These are phyloP conservation scores for Linum trigynum DNA, from an alignment of 345 rosid species.

Conservation along the genomic window DNA sequence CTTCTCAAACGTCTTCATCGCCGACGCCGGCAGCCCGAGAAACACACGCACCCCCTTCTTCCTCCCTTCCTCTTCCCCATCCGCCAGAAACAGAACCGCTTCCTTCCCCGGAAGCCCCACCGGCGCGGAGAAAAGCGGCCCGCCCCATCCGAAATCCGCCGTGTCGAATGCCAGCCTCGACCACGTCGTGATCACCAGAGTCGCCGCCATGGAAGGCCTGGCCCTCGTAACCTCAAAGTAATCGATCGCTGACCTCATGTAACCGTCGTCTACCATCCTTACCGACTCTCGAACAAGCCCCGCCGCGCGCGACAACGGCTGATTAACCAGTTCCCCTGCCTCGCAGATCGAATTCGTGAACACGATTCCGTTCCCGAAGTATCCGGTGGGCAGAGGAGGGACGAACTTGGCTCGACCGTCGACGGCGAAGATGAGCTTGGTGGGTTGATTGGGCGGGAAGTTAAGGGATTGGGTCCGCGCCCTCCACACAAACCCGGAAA, in stretches of 20 bases:
- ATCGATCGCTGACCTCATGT: conserved; percentile 94
- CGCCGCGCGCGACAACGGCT: conserved; percentile 49
- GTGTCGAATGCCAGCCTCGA: conserved; percentile 68
- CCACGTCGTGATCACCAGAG: conserved; percentile 85
- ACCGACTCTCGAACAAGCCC: conserved; percentile 63
- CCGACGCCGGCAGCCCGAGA: conserved; percentile 69
- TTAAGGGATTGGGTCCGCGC: conserved; percentile 67
- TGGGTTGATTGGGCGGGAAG: conserved; percentile 48
- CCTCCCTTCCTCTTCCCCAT: conserved; percentile 38
- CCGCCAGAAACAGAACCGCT: conserved; percentile 70
- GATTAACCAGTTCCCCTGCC: conserved; percentile 54
- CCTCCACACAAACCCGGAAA: conserved; percentile 83
- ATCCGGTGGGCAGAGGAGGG: conserved; percentile 75
- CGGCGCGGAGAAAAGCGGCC: conserved; percentile 70
- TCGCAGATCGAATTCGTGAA: conserved; percentile 58
- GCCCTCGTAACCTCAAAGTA: conserved; percentile 77
- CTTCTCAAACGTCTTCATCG: conserved; percentile 66
- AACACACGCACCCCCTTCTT: conserved; percentile 82
- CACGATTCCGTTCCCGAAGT: conserved; percentile 82
- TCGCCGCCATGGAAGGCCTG: conserved; percentile 76
- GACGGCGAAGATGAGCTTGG: conserved; percentile 82
- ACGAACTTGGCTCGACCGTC: conserved; percentile 75
- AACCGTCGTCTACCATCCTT: conserved; percentile 61
- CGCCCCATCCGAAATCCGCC: conserved; percentile 92
- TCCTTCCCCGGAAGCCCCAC: conserved; percentile 91